phyloP scores from a whole-genome alignment of 805 yeast genomes.

The Barnettozyma californica region DNA sequence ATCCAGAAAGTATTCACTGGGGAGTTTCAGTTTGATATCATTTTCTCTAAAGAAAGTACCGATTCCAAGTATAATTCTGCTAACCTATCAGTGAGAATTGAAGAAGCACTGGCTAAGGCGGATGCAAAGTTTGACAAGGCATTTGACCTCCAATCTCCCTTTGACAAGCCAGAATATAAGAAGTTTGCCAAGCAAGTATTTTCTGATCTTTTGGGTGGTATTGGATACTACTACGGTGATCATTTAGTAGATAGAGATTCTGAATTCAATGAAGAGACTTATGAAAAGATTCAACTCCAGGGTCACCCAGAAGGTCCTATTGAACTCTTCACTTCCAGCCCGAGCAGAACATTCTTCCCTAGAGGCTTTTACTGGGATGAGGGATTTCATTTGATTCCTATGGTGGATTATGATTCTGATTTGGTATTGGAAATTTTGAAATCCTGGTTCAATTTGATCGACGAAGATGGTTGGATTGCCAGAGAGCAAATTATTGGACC shows the following conservation, averaged over 20 bases:
- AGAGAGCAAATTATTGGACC: conserved; percentile 91
- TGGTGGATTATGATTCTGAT: conserved; percentile 79
- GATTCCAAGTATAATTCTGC: conserved; percentile 34
- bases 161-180: conserved; percentile 35
- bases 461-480: conserved; percentile 94
- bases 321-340: conserved; percentile 77
- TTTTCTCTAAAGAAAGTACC: conserved; percentile 46
- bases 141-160: conserved; percentile 54
- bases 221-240: conserved; percentile 83
- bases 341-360: conserved; percentile 92
- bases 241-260: conserved; percentile 74
- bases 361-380: conserved; percentile 99
- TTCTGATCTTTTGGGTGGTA: conserved; percentile 84
- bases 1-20: conserved; percentile 76
- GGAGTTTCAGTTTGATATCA: conserved; percentile 65
- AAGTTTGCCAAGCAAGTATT: conserved; percentile 72
- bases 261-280: conserved; percentile 62
- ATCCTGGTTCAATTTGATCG: conserved; percentile 85
- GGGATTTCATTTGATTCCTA: conserved; percentile 86
- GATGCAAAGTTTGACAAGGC: conserved; percentile 46
- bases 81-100: conserved; percentile 18
- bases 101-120: conserved; percentile 29
- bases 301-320: conserved; percentile 72
- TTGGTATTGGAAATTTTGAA: conserved; percentile 71
- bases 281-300: conserved; percentile 41